Conservation (phyloP, 805 yeast genomes). For the Metschnikowia continentalis region DNA sequence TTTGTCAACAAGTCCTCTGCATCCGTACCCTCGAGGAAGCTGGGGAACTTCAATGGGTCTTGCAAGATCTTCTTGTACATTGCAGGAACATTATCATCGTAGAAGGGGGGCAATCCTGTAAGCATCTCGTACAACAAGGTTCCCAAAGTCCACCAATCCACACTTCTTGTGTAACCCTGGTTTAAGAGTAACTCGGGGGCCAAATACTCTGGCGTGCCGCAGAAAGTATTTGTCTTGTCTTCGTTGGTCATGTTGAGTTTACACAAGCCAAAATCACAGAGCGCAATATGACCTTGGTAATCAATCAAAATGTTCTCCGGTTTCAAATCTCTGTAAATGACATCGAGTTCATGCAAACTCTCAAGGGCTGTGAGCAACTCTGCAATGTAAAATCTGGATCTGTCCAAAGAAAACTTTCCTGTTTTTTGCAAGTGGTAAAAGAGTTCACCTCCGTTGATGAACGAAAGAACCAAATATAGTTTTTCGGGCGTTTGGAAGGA, state of each 20-base stretch:
- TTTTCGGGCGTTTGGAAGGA: slow-evolving; percentile 97
- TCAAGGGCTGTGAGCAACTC: slow-evolving; percentile 92
- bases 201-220: slow-evolving; percentile 97
- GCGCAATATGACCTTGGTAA: slow-evolving; percentile 95
- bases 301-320: slow-evolving; percentile 94
- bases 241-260: slow-evolving; percentile 89
- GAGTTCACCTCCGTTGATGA: slow-evolving; percentile 95
- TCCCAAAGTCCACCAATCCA: slow-evolving; percentile 99
- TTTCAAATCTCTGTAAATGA: slow-evolving; percentile 90
- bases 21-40: slow-evolving; percentile 71
- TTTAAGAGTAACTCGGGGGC: slow-evolving; percentile 92
- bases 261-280: slow-evolving; percentile 96
- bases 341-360: slow-evolving; percentile 84
- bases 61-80: slow-evolving; percentile 93
- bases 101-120: slow-evolving; percentile 95
- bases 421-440: slow-evolving; percentile 91
- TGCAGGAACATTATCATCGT: slow-evolving; percentile 85
- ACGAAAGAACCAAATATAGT: slow-evolving; percentile 82
- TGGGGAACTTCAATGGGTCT: slow-evolving; percentile 86
- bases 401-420: slow-evolving; percentile 80
- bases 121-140: slow-evolving; percentile 92
- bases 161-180: slow-evolving; percentile 91
- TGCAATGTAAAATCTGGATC: slow-evolving; percentile 91
- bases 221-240: slow-evolving; percentile 87
- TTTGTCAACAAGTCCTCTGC: slow-evolving; percentile 77